These are phyloP conservation scores for Lepidium sativum DNA, from an alignment of 345 rosid genomes.

Conservation along the genomic window DNA sequence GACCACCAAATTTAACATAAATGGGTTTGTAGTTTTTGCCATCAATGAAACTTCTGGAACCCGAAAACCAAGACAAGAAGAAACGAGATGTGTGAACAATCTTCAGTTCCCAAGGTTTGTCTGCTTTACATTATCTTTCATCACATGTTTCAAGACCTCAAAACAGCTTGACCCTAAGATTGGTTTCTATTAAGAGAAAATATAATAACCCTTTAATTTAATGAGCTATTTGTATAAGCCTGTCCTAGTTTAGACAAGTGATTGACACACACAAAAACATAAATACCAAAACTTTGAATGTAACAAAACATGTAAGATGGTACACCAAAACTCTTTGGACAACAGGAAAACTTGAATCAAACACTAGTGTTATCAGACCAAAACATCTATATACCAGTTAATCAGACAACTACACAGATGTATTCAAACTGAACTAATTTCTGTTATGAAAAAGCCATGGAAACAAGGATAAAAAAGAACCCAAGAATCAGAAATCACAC, in stretches of 20 bases:
- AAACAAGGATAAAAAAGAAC: not conserved
- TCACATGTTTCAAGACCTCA: slow-evolving; percentile 24
- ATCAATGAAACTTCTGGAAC: slow-evolving; percentile 23
- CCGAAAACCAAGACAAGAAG: slow-evolving; percentile 21
- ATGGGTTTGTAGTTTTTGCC: slow-evolving; percentile 30
- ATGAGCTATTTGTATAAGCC: not conserved
- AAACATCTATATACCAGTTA: not conserved
- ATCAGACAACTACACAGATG: not conserved
- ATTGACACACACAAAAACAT: not conserved
- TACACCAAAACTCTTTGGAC: not conserved
- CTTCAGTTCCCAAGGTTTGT: slow-evolving; percentile 29
- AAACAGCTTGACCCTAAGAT: slow-evolving; percentile 6
- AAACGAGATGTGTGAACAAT: slow-evolving; percentile 12
- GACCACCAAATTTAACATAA: slow-evolving; percentile 22
- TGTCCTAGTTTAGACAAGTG: not conserved
- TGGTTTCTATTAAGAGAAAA: not conserved
- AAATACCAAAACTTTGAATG: not conserved
- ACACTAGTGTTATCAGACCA: not conserved
- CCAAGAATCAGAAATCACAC: not conserved
- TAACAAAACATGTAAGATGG: not conserved
- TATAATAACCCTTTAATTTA: no score
- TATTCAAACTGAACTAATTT: not conserved
- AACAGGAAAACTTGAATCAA: not conserved
- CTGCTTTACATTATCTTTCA: slow-evolving; percentile 8
- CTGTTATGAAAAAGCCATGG: not conserved